Evolutionary conservation across 352 stramenopile species (phyloP).

Genomic region (Poterioochromonas sp.): DNA sequence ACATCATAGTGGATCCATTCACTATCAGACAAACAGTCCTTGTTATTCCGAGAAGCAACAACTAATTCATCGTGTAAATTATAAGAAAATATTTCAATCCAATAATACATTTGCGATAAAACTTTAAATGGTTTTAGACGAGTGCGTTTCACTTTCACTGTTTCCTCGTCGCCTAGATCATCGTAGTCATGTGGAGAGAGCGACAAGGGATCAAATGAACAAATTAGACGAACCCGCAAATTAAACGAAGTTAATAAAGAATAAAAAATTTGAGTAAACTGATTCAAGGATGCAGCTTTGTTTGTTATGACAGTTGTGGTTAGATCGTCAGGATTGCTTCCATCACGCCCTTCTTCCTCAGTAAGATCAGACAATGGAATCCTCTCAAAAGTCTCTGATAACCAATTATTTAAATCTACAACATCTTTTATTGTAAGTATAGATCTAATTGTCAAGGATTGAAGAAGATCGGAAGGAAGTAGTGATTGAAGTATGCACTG

Average conservation of each 20-base stretch:
- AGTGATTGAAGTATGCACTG: too few relatives aligned
- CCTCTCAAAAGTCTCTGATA: background rate
- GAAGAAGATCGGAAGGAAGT: too few relatives aligned
- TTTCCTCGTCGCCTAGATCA: background rate
- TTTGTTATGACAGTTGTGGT: background rate
- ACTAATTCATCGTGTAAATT: too few relatives aligned
- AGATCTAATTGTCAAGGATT: background rate
- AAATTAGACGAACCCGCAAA: background rate
- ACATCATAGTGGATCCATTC: background rate
- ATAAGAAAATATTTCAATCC: too few relatives aligned
- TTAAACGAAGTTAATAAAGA: background rate
- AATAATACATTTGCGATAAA: too few relatives aligned
- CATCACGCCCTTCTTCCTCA: slow-evolving; percentile 17
- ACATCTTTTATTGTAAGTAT: background rate
- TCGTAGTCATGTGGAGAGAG: background rate
- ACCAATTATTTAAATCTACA: background rate
- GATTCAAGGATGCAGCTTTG: background rate
- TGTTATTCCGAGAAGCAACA: too few relatives aligned
- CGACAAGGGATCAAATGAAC: background rate
- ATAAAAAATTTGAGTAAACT: background rate
- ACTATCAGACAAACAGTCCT: too few relatives aligned
- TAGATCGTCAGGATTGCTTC: background rate
- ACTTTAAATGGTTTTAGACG: background rate
- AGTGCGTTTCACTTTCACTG: background rate
- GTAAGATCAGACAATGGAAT: background rate